phyloP scores from a whole-genome alignment of 1,284 basidiomycete species.

The Meira nashicola region DNA sequence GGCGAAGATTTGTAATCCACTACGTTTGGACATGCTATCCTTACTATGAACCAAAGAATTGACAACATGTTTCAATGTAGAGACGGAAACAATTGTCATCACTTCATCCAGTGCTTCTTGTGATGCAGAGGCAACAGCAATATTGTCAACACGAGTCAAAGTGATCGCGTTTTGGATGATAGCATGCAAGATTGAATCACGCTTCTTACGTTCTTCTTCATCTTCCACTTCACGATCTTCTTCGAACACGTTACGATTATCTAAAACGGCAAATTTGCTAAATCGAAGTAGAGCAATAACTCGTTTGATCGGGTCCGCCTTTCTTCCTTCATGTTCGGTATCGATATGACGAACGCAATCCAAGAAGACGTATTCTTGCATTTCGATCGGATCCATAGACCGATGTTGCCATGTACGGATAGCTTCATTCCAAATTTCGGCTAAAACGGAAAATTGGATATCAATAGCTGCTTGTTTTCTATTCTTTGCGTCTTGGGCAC shows the following conservation, averaged over 20 bases:
- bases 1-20: constrained; percentile 31
- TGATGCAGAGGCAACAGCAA: background rate
- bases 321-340: constrained; percentile 42
- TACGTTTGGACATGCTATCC: constrained; percentile 18
- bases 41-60: constrained; percentile 23
- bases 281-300: constrained; percentile 37
- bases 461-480: background rate
- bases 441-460: constrained; percentile 59
- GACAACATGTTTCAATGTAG: constrained; percentile 27
- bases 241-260: background rate
- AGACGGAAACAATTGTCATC: constrained; percentile 34
- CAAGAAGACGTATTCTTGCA: constrained; percentile 36
- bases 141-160: background rate
- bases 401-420: constrained; percentile 29
- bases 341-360: constrained; percentile 29
- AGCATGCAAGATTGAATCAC: background rate
- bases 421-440: constrained; percentile 38
- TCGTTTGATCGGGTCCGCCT: constrained; percentile 33
- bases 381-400: constrained; percentile 22
- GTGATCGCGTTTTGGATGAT: constrained; percentile 14
- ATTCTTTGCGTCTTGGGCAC: constrained; percentile 59
- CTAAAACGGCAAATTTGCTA: constrained; percentile 10
- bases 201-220: background rate
- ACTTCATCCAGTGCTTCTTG: constrained; percentile 28
- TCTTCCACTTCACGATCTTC: background rate